Evolutionary conservation across 2,329 filamentous ascomycete species (phyloP).

Genomic region (Lachnellula occidentalis): DNA sequence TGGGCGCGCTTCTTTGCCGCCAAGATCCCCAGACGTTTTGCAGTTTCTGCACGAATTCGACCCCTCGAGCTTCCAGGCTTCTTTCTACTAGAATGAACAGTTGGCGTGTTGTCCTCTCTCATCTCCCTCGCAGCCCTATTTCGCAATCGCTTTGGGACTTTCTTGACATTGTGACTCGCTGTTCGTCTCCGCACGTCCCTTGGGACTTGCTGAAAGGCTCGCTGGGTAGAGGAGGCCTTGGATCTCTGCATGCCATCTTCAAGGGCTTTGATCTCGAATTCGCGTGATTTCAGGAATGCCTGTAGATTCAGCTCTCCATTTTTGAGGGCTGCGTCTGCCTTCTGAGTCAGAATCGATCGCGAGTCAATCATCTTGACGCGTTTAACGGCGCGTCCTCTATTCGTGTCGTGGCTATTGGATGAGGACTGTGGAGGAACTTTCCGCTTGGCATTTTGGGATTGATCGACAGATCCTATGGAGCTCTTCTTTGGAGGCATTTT

Average conservation of each 20-base stretch:
- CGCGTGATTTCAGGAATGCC: conserved; percentile 76
- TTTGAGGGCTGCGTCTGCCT: conserved; percentile 36
- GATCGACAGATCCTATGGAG: background rate
- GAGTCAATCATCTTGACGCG: conserved; percentile 39
- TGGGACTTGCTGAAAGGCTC: conserved; percentile 89
- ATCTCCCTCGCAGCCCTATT: conserved; percentile 67
- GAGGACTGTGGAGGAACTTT: conserved; percentile 23
- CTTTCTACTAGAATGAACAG: conserved; percentile 59
- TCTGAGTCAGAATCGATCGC: conserved; percentile 41
- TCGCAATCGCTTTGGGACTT: conserved; percentile 73
- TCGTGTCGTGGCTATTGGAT: conserved; percentile 7
- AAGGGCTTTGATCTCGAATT: conserved; percentile 83
- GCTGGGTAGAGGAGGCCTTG: conserved; percentile 54
- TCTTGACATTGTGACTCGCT: conserved; percentile 91
- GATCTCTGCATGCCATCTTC: conserved; percentile 76
- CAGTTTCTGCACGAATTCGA: conserved; percentile 68
- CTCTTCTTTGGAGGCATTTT: conserved; percentile 18
- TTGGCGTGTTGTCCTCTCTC: conserved; percentile 85
- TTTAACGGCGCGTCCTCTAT: conserved; percentile 30
- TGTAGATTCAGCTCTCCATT: conserved; percentile 82
- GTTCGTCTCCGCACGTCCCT: conserved; percentile 78
- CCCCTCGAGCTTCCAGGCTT: conserved; percentile 54
- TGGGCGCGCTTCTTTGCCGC: conserved; percentile 49
- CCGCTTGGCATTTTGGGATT: conserved; percentile 18
- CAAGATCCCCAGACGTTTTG: conserved; percentile 62